phyloP scores from a whole-genome alignment of 1,284 basidiomycete species.

The Neonothopanus nambi region DNA sequence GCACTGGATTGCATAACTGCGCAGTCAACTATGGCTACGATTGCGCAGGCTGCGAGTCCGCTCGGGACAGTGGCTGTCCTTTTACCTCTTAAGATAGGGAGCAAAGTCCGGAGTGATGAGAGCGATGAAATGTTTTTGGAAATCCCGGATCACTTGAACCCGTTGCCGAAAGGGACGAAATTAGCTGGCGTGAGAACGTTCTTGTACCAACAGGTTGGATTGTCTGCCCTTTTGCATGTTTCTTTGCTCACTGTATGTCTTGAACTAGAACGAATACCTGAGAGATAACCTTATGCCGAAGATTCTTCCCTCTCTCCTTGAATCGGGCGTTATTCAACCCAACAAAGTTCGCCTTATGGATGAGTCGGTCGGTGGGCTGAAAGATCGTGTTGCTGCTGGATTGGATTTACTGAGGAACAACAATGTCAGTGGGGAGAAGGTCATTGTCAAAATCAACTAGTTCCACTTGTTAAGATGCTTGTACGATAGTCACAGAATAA shows the following conservation, averaged over 20 bases:
- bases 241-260: not conserved
- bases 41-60: slow-evolving; percentile 38
- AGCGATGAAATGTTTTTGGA: slow-evolving; percentile 33
- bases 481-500: too few species aligned
- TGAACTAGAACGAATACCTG: slow-evolving; percentile 38
- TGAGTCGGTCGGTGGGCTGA: slow-evolving; percentile 33
- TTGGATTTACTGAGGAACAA: slow-evolving; percentile 46
- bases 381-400: slow-evolving; percentile 39
- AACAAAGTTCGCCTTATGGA: slow-evolving; percentile 43
- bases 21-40: slow-evolving; percentile 34
- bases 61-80: slow-evolving; percentile 43
- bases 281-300: slow-evolving; percentile 44
- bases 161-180: slow-evolving; percentile 31
- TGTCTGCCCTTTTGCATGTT: not conserved
- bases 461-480: too few species aligned
- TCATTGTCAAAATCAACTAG: slow-evolving; percentile 38
- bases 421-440: slow-evolving; percentile 49
- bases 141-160: slow-evolving; percentile 28
- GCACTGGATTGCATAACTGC: slow-evolving; percentile 47
- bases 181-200: slow-evolving; percentile 45
- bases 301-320: slow-evolving; percentile 44
- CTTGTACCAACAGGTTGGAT: slow-evolving; percentile 38
- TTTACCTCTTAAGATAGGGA: slow-evolving; percentile 48
- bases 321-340: slow-evolving; percentile 38
- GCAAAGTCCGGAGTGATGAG: slow-evolving; percentile 31